Percentiles rank a stretch among this genome's conserved stretches.
phyloP scores from a whole-genome alignment of 2,329 filamentous ascomycete species.

The Stemphylium vesicarium region DNA sequence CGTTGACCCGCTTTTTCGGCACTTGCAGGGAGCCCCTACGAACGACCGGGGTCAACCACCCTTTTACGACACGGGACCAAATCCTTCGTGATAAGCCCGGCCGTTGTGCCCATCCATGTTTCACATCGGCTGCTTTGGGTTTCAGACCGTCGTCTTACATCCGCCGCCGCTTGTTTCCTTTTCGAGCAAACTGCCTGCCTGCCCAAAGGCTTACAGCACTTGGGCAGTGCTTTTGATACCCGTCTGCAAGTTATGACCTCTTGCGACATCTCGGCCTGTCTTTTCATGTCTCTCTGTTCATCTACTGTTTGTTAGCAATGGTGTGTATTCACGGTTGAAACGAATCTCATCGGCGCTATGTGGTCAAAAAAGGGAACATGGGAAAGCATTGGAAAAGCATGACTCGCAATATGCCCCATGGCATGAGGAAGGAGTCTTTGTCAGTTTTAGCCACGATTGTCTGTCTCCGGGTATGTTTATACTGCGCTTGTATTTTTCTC shows the following conservation, averaged over 20 bases:
- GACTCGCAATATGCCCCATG: slow-evolving; percentile 1
- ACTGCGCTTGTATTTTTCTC: neutral
- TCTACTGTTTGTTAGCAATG: slow-evolving; percentile 5
- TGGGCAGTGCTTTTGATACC: slow-evolving; percentile 20
- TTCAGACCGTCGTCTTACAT: slow-evolving; percentile 26
- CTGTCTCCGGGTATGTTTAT: slow-evolving; percentile 8
- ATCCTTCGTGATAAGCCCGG: slow-evolving; percentile 27
- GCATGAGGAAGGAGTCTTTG: slow-evolving; percentile 2
- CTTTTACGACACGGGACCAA: slow-evolving; percentile 34
- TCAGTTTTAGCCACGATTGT: slow-evolving; percentile 5
- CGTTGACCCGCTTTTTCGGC: slow-evolving; percentile 39
- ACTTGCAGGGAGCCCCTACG: slow-evolving; percentile 44
- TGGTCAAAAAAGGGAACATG: slow-evolving; percentile 1
- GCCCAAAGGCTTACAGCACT: slow-evolving; percentile 1
- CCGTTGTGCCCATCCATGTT: slow-evolving; percentile 27
- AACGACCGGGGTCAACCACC: slow-evolving; percentile 38
- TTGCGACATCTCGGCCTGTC: slow-evolving; percentile 14
- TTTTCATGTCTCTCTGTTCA: slow-evolving; percentile 9
- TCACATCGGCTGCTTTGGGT: slow-evolving; percentile 31
- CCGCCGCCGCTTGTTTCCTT: slow-evolving; percentile 11
- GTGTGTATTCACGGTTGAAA: neutral
- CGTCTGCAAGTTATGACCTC: slow-evolving; percentile 26
- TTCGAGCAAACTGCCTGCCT: neutral
- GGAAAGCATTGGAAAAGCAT: slow-evolving; percentile 13
- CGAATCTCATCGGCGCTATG: slow-evolving; percentile 2